Percentiles rank a stretch among this genome's conserved stretches.
Conservation (phyloP, 2,329 filamentous ascomycete genomes). For the Trichophyton mentagrophytes region DNA sequence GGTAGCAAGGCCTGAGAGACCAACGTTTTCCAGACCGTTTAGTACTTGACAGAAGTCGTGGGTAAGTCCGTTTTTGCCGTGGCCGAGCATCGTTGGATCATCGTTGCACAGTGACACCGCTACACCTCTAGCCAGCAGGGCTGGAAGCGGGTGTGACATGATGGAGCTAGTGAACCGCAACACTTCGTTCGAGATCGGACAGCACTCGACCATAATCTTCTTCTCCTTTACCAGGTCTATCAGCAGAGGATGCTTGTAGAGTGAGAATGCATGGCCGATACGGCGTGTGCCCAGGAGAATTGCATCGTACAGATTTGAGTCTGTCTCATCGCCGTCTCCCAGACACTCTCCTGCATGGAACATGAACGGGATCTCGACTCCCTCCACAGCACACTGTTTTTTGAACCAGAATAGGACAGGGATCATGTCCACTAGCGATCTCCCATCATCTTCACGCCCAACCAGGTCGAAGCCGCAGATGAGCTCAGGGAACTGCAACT, state of each 20-base stretch:
- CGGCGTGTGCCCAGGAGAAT: slow-evolving; percentile 74
- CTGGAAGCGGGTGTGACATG: slow-evolving; percentile 63
- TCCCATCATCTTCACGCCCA: slow-evolving; percentile 70
- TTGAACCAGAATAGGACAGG: slow-evolving; percentile 90
- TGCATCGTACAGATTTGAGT: slow-evolving; percentile 80
- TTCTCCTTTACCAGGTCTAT: slow-evolving; percentile 81
- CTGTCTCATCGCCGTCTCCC: slow-evolving; percentile 61
- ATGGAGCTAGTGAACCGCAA: slow-evolving; percentile 66
- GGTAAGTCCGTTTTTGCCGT: slow-evolving; percentile 67
- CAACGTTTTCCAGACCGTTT: slow-evolving; percentile 87
- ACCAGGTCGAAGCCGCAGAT: slow-evolving; percentile 67
- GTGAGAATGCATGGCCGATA: slow-evolving; percentile 77
- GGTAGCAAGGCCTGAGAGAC: slow-evolving; percentile 70
- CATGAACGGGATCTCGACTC: slow-evolving; percentile 80
- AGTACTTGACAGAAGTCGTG: slow-evolving; percentile 92
- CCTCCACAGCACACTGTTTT: slow-evolving; percentile 65
- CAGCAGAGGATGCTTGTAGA: slow-evolving; percentile 84
- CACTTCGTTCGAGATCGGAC: slow-evolving; percentile 82
- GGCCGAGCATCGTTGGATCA: slow-evolving; percentile 76
- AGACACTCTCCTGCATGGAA: slow-evolving; percentile 89
- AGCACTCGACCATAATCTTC: slow-evolving; percentile 77
- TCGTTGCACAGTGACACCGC: slow-evolving; percentile 72
- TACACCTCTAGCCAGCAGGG: slow-evolving; percentile 11
- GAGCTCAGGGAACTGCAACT: slow-evolving; percentile 37
- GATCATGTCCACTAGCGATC: slow-evolving; percentile 61